Evolutionary conservation across 202 grass and related monocot genomes (phyloP), one percentile per base, ranked within the genome.

Genomic region (Musa balbisiana): DNA sequence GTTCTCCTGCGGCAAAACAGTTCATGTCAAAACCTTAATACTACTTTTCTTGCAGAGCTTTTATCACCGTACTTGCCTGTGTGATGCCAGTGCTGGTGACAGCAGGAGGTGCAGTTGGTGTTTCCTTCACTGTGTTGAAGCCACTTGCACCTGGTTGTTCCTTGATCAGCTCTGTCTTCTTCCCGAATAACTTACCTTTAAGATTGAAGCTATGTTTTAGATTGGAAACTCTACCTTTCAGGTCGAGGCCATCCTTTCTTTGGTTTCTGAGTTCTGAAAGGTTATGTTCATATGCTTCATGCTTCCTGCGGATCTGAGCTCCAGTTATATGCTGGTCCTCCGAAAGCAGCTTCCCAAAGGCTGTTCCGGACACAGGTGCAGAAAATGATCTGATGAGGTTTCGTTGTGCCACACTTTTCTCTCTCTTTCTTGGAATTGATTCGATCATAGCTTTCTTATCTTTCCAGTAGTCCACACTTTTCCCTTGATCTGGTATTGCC

Each of bases 321-420:
- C 23, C 72, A 67, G 14, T 49, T 51, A 60, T 67, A 19, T 58
- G 78, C 11, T 73, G 72, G 58, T 81, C 90, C 62, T 92, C 87
- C 12, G 43, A 15, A 55, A 81, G 78, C 6, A 85, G 50, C 23
- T 80, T 88, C 16, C 64, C 73, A 1, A 73, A 69, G 10, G 78
- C 73, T 64, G 83, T 75, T 27, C 78, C 78, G 2, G 78, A 69
- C 74, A 80, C 79, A 20, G 93, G 93, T 11, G 90, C 88, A 5
- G 93, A 97, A 58, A 93, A 91, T 0, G 93, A 97, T 24, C 90
- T 76, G 67, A 86, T 23, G 0, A 97, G 83, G 51, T 73, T 85
- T 25, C 43, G 78, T n/a, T 79, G 81, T 69, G 21, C 55, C 2
- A 51, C 53, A 52, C 4, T 58, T 64, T 15, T 69, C 11, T 80